Evolutionary conservation across 805 yeast genomes (phyloP).

Genomic region (Starmerella apis): DNA sequence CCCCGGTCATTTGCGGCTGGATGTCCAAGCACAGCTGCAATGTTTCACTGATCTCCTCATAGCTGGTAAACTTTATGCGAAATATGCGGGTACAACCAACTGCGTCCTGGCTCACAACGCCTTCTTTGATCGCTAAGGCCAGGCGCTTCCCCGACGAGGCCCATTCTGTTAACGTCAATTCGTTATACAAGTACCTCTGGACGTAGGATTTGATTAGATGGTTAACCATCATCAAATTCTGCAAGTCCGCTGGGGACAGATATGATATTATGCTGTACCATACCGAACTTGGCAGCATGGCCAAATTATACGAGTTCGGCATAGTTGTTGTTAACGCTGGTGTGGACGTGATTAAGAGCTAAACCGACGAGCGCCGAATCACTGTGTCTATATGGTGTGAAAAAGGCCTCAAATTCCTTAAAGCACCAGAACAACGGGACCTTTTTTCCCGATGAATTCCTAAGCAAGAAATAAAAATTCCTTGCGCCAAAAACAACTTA

Average conservation of each 20-base stretch:
- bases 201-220: constrained; percentile 9
- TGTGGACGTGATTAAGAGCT: not conserved
- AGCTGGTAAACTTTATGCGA: constrained; percentile 17
- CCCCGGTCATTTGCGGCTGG: constrained; percentile 15
- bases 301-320: not conserved
- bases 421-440: not conserved
- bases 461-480: too few species aligned
- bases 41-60: constrained; percentile 18
- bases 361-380: not conserved
- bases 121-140: constrained; percentile 19
- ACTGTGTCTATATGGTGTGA: not conserved
- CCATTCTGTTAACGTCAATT: constrained; percentile 22
- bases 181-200: constrained; percentile 18
- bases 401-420: not conserved
- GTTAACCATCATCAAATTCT: constrained; percentile 16
- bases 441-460: too few species aligned
- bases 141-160: constrained; percentile 21
- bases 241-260: constrained; percentile 13
- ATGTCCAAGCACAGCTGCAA: constrained; percentile 13
- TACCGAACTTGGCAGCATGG: constrained; percentile 9
- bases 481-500: too few species aligned
- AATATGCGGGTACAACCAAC: constrained; percentile 16
- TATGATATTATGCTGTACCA: constrained; percentile 19
- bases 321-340: not conserved
- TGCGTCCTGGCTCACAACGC: constrained; percentile 16